Evolutionary conservation across 805 yeast genomes (phyloP), one percentile per base, ranked within the genome.

Genomic region (Metschnikowia kunwiensis): DNA sequence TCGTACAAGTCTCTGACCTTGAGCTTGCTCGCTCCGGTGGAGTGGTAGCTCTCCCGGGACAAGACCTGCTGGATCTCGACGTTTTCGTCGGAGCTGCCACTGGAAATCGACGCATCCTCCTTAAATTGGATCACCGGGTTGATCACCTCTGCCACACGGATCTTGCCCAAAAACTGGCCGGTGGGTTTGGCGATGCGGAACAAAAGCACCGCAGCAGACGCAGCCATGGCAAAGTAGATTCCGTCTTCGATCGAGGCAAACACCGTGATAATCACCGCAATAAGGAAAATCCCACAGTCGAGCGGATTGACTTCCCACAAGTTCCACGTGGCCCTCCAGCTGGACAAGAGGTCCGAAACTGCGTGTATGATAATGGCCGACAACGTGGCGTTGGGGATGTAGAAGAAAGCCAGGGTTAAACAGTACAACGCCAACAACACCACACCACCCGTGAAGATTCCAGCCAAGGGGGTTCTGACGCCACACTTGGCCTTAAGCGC

Each of bases 401-500:
- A 89, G 66, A 73, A 86, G 68, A 89, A 89, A 5, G 94, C 83
- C 40, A 70, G 71, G 5, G 96, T 88, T 52, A 89, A 74, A 42
- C 84, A 80, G 61, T 88, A 89, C 45, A 89, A 71, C 2, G 97
- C 95, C 45, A 89, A 67, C 44, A 89, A 64, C 17, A 89, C 97
- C 62, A 91, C 88, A 29, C 76, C 77, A 57, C 96, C 97, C 9
- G 96, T 85, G 61, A 80, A 84, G 27, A 87, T 72, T 65, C 96
- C 96, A 29, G 96, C 94, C 43, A 89, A 68, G 23, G 97, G 97
- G 14, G 97, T 89, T 56, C 88, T 77, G 30, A 89, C 97, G 58
- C 95, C 95, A 74, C 96, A 89, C 64, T 89, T 89, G 34, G 95
- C 82, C 65, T 91, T 89, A 53, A 89, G 73, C 6, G 97, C 97